These are phyloP conservation scores for Macrolepiota dolichaula DNA, from an alignment of 768 basidiomycete species.

Conservation along the genomic window DNA sequence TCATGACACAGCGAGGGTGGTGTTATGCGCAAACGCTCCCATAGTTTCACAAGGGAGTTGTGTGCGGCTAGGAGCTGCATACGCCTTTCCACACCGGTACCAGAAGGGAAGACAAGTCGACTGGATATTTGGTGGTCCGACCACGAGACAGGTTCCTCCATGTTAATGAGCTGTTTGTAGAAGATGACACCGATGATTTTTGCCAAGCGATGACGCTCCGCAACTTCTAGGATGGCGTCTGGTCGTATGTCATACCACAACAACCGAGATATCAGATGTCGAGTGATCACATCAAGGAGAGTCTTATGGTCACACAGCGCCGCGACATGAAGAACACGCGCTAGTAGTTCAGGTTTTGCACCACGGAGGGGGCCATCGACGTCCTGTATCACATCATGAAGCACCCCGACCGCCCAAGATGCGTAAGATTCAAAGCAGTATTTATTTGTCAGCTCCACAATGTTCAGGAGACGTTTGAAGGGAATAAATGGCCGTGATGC, in stretches of 20 bases:
- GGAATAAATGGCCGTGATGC: conserved; percentile 21
- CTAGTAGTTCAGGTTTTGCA: conserved; percentile 31
- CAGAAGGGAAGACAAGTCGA: conserved; percentile 25
- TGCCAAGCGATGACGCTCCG: conserved; percentile 34
- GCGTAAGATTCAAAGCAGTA: conserved; percentile 44
- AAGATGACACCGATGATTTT: conserved; percentile 49
- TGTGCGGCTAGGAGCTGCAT: conserved; percentile 56
- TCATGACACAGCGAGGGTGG: conserved; percentile 40
- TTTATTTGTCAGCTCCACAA: conserved; percentile 44
- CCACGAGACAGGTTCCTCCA: conserved; percentile 28
- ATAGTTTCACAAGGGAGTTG: conserved; percentile 47
- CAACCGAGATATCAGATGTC: conserved; percentile 47
- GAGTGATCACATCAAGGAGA: conserved; percentile 45
- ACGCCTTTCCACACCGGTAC: conserved; percentile 32
- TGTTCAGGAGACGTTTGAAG: conserved; percentile 41
- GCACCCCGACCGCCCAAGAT: conserved; percentile 37
- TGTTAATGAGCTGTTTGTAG: conserved; percentile 43
- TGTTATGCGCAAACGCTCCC: conserved; percentile 47
- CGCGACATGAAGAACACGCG: conserved; percentile 50
- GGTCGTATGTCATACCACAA: conserved; percentile 46
- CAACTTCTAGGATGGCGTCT: conserved; percentile 41
- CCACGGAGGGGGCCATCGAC: conserved; percentile 27
- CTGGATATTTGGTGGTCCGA: conserved; percentile 25
- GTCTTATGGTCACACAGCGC: conserved; percentile 42
- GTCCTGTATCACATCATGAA: conserved; percentile 32